A percentile compares a stretch with the other conserved stretches of the same genome.
These are phyloP conservation scores for Podaxis mareebaensis DNA, from an alignment of 768 basidiomycete genomes.

Conservation along the genomic window DNA sequence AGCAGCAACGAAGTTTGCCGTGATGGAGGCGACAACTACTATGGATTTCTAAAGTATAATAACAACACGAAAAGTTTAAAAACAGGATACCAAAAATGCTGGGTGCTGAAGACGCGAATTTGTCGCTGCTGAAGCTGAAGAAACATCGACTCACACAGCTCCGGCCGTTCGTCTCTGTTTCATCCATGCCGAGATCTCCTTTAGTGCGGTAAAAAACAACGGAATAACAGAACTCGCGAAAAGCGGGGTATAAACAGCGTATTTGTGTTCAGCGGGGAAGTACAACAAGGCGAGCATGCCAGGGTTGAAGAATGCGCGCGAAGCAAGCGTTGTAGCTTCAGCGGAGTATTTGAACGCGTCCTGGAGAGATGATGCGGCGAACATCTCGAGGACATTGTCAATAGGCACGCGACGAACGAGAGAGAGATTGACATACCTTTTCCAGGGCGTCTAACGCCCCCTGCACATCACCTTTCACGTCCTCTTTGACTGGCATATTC, in stretches of 20 bases:
- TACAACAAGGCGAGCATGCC: conserved; percentile 95
- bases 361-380: conserved; percentile 39
- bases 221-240: conserved; percentile 92
- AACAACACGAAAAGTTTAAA: too few relatives aligned
- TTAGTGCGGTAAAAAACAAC: conserved; percentile 68
- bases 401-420: neutral
- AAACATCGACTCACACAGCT: neutral
- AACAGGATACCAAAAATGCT: neutral
- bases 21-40: too few relatives aligned
- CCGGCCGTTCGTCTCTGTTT: conserved; percentile 23
- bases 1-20: too few relatives aligned
- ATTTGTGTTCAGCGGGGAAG: conserved; percentile 97
- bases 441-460: conserved; percentile 72
- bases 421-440: conserved; percentile 46
- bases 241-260: conserved; percentile 93
- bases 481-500: conserved; percentile 87
- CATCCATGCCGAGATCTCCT: conserved; percentile 72
- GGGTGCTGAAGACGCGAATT: neutral
- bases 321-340: conserved; percentile 63
- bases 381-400: conserved; percentile 34
- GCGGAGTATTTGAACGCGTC: conserved; percentile 60
- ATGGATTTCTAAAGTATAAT: too few relatives aligned
- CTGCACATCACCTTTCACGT: conserved; percentile 73
- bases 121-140: neutral
- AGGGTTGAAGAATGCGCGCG: conserved; percentile 93